Evolutionary conservation across 176 grass and related monocot species (phyloP).

Genomic region (Dendrocalamus sinicus): DNA sequence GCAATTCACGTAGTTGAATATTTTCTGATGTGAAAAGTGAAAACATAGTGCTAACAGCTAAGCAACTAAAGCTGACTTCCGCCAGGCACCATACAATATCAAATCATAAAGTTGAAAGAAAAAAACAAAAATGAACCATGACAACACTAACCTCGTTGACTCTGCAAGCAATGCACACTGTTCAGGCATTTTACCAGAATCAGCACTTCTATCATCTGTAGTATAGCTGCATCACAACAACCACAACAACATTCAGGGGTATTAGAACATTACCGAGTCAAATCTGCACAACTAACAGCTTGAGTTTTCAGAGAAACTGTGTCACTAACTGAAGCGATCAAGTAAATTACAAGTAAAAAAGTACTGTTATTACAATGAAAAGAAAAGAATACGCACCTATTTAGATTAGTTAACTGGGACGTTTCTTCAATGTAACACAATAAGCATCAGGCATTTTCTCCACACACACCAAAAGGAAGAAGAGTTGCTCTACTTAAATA

Average conservation of each 20-base stretch:
- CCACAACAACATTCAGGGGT: neutral
- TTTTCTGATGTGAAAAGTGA: conserved; percentile 14
- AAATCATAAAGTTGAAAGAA: conserved; percentile 1
- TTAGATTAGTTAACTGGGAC: conserved; percentile 4
- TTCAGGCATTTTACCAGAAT: conserved; percentile 62
- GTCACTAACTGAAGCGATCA: neutral
- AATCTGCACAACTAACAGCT: conserved; percentile 3
- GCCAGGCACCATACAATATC: neutral
- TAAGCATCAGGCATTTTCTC: neutral
- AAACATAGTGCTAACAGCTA: neutral
- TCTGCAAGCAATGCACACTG: conserved; percentile 62
- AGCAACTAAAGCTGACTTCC: conserved; percentile 1
- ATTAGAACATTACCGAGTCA: conserved; percentile 18
- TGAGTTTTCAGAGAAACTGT: conserved; percentile 1
- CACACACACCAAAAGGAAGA: conserved; percentile 13
- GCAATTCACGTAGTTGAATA: neutral
- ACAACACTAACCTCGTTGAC: conserved; percentile 61
- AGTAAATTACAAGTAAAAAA: conserved; percentile 21
- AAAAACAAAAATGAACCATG: neutral
- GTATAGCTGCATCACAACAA: conserved; percentile 60
- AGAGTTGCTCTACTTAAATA: conserved; percentile 25
- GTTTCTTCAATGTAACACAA: neutral
- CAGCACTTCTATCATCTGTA: conserved; percentile 49
- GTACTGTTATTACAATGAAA: neutral
- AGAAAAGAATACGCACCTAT: neutral